Evolutionary conservation across 768 basidiomycete species (phyloP).

Genomic region (Leccinum broughii): DNA sequence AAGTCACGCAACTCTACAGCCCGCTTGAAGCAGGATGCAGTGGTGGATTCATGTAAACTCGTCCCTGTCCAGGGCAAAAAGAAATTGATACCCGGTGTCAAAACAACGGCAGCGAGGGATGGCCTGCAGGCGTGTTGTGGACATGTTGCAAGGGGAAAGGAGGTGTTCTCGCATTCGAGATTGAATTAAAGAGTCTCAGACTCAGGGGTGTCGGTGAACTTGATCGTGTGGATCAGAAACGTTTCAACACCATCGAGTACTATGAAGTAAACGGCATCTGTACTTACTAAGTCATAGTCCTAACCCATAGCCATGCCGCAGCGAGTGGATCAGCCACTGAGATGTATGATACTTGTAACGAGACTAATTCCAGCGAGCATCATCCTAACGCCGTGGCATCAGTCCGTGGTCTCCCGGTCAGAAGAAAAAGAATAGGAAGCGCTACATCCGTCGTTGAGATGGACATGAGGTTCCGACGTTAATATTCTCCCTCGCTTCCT

Average conservation of each 20-base stretch:
- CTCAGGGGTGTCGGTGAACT: constrained; percentile 20
- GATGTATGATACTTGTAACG: neutral
- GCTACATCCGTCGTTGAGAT: neutral
- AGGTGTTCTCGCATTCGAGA: constrained; percentile 24
- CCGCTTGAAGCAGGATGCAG: constrained; percentile 12
- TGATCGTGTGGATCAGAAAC: constrained; percentile 26
- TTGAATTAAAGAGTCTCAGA: constrained; percentile 23
- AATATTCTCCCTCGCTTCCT: neutral
- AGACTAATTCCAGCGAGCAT: constrained; percentile 7
- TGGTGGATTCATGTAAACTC: neutral
- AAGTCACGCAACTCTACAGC: constrained; percentile 3
- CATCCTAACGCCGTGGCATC: constrained; percentile 4
- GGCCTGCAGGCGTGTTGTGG: constrained; percentile 12
- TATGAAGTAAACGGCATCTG: constrained; percentile 9
- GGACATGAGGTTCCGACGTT: neutral
- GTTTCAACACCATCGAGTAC: constrained; percentile 18
- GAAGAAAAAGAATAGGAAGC: neutral
- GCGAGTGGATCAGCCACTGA: constrained; percentile 10
- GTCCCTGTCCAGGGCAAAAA: constrained; percentile 7
- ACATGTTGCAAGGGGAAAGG: constrained; percentile 20
- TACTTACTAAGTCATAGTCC: constrained; percentile 7
- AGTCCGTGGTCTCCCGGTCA: neutral
- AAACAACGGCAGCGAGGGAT: constrained; percentile 8
- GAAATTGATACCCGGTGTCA: constrained; percentile 10
- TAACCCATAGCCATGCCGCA: neutral